Evolutionary conservation across 139 green algal genomes (phyloP).

Genomic region (Volvox reticuliferus): DNA sequence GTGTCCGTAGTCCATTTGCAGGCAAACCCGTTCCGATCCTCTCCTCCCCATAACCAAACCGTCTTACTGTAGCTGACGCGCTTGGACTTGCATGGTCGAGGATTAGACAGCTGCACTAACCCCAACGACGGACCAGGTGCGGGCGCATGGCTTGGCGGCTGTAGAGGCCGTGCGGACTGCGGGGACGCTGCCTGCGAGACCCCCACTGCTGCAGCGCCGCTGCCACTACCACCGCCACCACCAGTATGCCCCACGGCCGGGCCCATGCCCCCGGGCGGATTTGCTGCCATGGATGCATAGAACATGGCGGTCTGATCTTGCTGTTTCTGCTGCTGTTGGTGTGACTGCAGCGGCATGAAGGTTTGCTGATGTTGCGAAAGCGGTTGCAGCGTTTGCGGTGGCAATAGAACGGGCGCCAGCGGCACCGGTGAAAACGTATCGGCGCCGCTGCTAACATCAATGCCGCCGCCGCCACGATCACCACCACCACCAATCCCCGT

Average conservation of each 20-base stretch:
- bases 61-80: constrained; percentile 17
- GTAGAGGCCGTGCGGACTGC: background rate
- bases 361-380: background rate
- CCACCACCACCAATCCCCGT: background rate
- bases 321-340: background rate
- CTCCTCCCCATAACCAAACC: background rate
- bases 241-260: background rate
- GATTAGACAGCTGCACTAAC: background rate
- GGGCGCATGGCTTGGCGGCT: background rate
- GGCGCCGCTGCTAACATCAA: background rate
- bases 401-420: too few relatives aligned
- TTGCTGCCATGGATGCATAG: background rate
- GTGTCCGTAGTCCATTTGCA: too few relatives aligned
- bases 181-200: background rate
- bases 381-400: too few relatives aligned
- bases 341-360: background rate
- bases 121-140: background rate
- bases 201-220: background rate
- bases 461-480: background rate
- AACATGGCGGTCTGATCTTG: background rate
- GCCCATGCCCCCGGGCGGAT: background rate
- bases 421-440: background rate
- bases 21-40: background rate
- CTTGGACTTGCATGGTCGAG: constrained; percentile 15
- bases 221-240: background rate